Conservation (phyloP, 176 grass and related monocot genomes). For the Eragrostis nindensis region DNA sequence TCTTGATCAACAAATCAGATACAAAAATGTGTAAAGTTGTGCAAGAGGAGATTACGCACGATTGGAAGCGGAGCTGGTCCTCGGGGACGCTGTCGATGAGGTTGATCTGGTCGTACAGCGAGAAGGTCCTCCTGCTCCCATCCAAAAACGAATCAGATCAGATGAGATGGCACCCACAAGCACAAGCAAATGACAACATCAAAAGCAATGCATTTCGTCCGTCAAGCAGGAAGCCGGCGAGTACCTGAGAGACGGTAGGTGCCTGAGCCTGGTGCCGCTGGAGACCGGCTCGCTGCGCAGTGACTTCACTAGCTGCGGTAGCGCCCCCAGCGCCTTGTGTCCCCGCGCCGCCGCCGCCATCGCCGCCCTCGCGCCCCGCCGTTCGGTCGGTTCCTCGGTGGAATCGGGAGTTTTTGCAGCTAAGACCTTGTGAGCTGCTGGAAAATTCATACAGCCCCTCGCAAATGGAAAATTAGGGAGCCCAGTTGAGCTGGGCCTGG, state of each 20-base stretch:
- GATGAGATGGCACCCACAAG: not conserved
- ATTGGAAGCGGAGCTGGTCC: slow-evolving; percentile 83
- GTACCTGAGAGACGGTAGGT: slow-evolving; percentile 82
- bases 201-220: not conserved
- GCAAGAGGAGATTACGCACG: slow-evolving; percentile 61
- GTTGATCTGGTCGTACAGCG: slow-evolving; percentile 98
- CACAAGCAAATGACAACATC: slow-evolving; percentile 10
- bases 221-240: not conserved
- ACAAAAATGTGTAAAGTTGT: not conserved
- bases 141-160: not conserved
- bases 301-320: slow-evolving; percentile 73
- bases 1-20: not conserved
- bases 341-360: slow-evolving; percentile 50
- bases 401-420: slow-evolving; percentile 15
- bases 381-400: slow-evolving; percentile 27
- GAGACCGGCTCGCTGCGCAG: slow-evolving; percentile 57
- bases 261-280: slow-evolving; percentile 44
- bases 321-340: slow-evolving; percentile 66
- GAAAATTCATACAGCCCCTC: not conserved
- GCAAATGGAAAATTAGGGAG: no score
- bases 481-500: no score
- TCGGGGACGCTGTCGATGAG: slow-evolving; percentile 91
- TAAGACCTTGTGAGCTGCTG: slow-evolving; percentile 8
- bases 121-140: slow-evolving; percentile 79
- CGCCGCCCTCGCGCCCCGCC: slow-evolving; percentile 35